phyloP scores from a whole-genome alignment of 140 eudicot species.

The Senecio squalidus region DNA sequence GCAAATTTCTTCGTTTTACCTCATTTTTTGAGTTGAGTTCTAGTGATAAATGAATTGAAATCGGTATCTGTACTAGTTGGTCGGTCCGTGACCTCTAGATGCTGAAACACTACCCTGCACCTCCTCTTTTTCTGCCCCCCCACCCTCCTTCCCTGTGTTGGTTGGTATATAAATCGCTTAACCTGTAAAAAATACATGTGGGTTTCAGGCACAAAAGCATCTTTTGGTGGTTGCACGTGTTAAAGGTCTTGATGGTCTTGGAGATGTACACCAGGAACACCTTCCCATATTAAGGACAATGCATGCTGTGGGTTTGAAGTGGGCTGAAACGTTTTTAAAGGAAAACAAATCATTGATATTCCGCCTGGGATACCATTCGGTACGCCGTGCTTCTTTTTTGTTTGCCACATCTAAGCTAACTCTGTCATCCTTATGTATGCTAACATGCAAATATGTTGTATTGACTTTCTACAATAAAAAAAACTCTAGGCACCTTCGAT shows the following conservation, averaged over 20 bases:
- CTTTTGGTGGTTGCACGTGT: conserved; percentile 69
- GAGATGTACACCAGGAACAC: conserved; percentile 57
- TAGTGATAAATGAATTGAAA: neutral
- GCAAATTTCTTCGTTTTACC: neutral
- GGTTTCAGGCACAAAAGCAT: conserved; percentile 71
- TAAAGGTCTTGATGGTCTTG: conserved; percentile 67
- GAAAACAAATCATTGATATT: conserved; percentile 60
- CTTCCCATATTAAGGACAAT: conserved; percentile 51
- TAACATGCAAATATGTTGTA: no score
- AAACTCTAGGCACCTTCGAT: conserved; percentile 90
- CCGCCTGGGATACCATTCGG: conserved; percentile 97
- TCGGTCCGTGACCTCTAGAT: no score
- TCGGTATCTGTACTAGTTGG: no score
- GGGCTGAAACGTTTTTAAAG: conserved; percentile 49
- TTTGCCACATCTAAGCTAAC: neutral
- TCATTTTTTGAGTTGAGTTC: neutral
- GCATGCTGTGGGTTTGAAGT: conserved; percentile 72
- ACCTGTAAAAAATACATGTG: neutral
- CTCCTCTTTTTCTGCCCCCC: conserved; percentile 3
- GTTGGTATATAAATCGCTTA: conserved; percentile 2
- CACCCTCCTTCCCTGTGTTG: neutral
- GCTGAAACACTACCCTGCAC: neutral
- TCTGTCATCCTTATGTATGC: no score
- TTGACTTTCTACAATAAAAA: no score
- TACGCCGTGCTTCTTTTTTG: conserved; percentile 30